Conservation (phyloP, 495 filamentous ascomycete species). For the Trichocladium uniseriatum region DNA sequence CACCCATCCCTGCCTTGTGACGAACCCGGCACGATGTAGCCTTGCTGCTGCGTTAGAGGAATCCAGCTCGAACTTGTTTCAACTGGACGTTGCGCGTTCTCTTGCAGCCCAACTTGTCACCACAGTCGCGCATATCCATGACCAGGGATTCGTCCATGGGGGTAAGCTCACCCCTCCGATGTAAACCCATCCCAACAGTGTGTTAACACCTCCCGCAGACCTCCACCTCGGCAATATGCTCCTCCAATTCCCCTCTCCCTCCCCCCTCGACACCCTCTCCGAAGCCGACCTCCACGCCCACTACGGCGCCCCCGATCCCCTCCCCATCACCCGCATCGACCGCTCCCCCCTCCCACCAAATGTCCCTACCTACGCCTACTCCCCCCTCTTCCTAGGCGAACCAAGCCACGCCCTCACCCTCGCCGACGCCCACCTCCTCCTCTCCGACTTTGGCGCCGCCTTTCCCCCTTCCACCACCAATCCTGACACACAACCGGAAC, state of each 20-base stretch:
- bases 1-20: constrained; percentile 36
- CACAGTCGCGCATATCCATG: constrained; percentile 29
- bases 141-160: constrained; percentile 29
- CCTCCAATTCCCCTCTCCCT: constrained; percentile 27
- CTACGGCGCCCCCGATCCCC: constrained; percentile 22
- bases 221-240: constrained; percentile 33
- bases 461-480: too few relatives aligned
- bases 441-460: constrained; percentile 34
- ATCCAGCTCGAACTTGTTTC: constrained; percentile 29
- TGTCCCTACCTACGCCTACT: constrained; percentile 15
- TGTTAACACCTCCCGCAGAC: too few relatives aligned
- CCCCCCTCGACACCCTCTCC: constrained; percentile 23
- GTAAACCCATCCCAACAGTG: too few relatives aligned
- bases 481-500: too few relatives aligned
- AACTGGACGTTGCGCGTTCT: constrained; percentile 33
- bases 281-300: constrained; percentile 25
- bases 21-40: constrained; percentile 20
- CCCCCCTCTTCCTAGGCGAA: constrained; percentile 19
- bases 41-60: constrained; percentile 25
- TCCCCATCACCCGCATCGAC: constrained; percentile 18
- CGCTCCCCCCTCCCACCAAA: constrained; percentile 9
- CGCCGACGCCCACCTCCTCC: constrained; percentile 23
- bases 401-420: constrained; percentile 13
- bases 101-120: constrained; percentile 33
- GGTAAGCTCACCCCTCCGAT: constrained; percentile 4